Base-by-base conservation (phyloP, 371 early-diverging fungal species). In the Syncephalis fuscata region DNA sequence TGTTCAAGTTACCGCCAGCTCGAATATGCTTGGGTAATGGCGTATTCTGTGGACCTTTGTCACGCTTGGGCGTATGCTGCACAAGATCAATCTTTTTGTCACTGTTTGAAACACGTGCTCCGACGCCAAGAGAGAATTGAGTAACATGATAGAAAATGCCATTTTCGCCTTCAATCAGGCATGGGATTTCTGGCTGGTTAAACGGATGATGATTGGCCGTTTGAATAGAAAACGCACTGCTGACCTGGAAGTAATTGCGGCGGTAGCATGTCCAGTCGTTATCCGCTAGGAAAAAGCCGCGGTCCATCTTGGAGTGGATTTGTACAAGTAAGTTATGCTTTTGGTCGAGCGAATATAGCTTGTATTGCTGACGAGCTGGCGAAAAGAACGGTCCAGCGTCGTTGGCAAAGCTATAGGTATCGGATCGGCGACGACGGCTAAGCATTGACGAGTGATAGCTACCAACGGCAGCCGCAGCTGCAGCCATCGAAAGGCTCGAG, bases 241-340 rank as follows among this genome's bases (percentile, higher is more conserved):
- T 85, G 36, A 92, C 68, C 59, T 92, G 90, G 58, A 92, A 90
- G 59, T 92, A 93, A 57, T 93, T 93, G 56, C 94, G 76, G 37
- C 94, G 81, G 60, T 93, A 93, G 58, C 94, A 92, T 1, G 91
- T 88, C 92, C 92, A 92, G 56, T 78, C 77, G 50, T 74, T 76
- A 36, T 79, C 74, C 20, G 84, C 80, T 50, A 82, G 59, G 53
- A 82, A 83, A 64, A 82, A 88, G 5, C 88, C 88, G 44, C 80
- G 70, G 54, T 85, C 88, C 54, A 85, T 70, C 49, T 76, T 78
- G 40, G 76, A 71, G 24, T 71, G 61, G 25, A 78, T 66, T 20
- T 21, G 20, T 9, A 20, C 21, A 40, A 50, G 62, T 59, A 73
- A 77, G 76, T 70, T 56, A 43, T 62, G 66, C 24, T 70, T 62